Base-by-base conservation (phyloP, 176 grass and related monocot genomes). In the Raddia distichophylla region DNA sequence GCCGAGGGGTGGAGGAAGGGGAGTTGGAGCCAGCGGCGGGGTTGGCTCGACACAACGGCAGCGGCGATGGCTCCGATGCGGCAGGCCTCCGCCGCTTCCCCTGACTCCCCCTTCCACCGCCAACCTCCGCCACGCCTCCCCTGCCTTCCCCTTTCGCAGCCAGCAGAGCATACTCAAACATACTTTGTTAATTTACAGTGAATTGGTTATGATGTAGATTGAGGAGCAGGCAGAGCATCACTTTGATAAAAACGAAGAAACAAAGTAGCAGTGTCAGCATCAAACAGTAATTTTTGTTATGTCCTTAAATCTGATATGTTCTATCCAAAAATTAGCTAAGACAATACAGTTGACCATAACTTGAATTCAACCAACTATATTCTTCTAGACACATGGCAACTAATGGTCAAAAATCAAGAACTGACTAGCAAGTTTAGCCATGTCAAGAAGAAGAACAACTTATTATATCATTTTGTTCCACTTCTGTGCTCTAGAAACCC, bases 201-300 rank as follows among this genome's bases (percentile, higher is more conserved):
- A 40, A 40, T 40, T 40, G 1, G 37, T 40, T 40, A 40, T 40
- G 37, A 40, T 40, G 37, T 5, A 40, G 37, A 40, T 82, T 18
- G 14, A 55, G 8, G 70, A 48, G 11, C 10, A 56, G 2, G 33
- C 48, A 32, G 8, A 73, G 22, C 35, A 83, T 34, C 37, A 74
- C 81, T 42, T 54, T 74, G 59, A 12, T 74, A 82, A 54, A 82
- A 63, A 63, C 4, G 1, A 16, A 69, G 64, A 74, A 78, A 57
- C 19, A 50, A 15, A 10, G 45, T 51, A 50, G 7, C 64, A 82
- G 18, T 67, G 22, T 18, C 46, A 44, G 45, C 44, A 89, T 56
- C 45, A 18, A 33, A 66, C 70, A 54, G 7, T 55, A 67, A 10
- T 47, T 7, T 8, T 54, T 69, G 60, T 80, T 71, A 32, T 58